These are phyloP conservation scores for Rhododendron mucronatum DNA, from an alignment of 148 eudicot species.

Conservation along the genomic window DNA sequence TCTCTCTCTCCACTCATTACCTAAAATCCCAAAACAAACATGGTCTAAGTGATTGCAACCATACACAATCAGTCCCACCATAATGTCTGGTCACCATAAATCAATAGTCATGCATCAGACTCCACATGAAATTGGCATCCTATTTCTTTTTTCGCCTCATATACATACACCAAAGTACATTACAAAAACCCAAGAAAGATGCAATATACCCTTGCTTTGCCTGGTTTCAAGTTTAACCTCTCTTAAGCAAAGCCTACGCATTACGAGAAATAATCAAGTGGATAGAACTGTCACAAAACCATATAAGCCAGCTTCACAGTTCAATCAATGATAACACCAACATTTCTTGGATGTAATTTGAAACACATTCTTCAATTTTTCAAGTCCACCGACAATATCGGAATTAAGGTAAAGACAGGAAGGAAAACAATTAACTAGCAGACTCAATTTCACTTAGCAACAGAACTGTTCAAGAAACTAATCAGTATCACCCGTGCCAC, in stretches of 20 bases:
- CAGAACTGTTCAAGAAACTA: slow-evolving; percentile 18
- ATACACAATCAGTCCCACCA: no score
- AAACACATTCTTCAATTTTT: not conserved
- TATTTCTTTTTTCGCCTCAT: no score
- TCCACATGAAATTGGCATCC: not conserved
- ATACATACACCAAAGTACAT: no score
- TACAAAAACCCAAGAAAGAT: no score
- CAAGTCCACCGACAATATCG: not conserved
- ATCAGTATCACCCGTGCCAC: slow-evolving; percentile 60
- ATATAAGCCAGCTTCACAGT: not conserved
- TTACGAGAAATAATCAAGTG: not conserved
- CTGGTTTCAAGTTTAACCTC: not conserved
- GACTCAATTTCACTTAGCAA: not conserved
- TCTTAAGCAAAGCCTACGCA: not conserved
- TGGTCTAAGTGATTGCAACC: no score
- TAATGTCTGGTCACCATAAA: no score
- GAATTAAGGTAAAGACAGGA: not conserved
- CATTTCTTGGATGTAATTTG: not conserved
- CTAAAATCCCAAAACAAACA: no score
- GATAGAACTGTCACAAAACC: not conserved
- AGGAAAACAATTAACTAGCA: not conserved
- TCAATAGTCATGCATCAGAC: not conserved
- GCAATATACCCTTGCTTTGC: not conserved
- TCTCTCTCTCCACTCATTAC: no score
- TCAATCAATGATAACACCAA: not conserved